Conservation (phyloP, 2,329 filamentous ascomycete genomes). For the Verticillium alfalfae region DNA sequence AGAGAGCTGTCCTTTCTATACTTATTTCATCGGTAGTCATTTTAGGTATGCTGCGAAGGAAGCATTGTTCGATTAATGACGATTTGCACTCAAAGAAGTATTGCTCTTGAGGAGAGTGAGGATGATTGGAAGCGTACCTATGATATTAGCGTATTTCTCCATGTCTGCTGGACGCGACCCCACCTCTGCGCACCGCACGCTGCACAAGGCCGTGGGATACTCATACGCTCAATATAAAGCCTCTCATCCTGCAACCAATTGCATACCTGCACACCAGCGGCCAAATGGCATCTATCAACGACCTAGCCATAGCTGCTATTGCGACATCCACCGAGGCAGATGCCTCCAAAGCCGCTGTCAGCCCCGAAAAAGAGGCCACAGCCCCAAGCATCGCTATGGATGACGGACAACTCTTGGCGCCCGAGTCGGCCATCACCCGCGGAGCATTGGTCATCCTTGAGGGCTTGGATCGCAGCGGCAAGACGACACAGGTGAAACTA, state of each 20-base stretch:
- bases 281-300: conserved; percentile 42
- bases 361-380: neutral
- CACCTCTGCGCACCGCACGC: no score
- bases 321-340: conserved; percentile 27
- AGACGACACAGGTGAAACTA: conserved; percentile 80
- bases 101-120: no score
- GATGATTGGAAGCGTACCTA: no score
- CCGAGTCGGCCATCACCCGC: conserved; percentile 27
- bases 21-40: no score
- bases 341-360: neutral
- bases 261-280: neutral
- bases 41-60: no score
- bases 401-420: neutral
- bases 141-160: no score
- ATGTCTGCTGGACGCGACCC: no score
- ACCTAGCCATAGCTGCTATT: conserved; percentile 42
- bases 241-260: neutral
- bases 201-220: neutral
- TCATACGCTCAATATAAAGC: neutral
- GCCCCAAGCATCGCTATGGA: neutral
- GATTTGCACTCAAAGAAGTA: no score
- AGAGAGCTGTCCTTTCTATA: no score
- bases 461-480: conserved; percentile 84
- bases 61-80: no score
- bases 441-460: conserved; percentile 81